Evolutionary conservation across 345 rosid genomes (phyloP).

Genomic region (Syzygium oleosum): DNA sequence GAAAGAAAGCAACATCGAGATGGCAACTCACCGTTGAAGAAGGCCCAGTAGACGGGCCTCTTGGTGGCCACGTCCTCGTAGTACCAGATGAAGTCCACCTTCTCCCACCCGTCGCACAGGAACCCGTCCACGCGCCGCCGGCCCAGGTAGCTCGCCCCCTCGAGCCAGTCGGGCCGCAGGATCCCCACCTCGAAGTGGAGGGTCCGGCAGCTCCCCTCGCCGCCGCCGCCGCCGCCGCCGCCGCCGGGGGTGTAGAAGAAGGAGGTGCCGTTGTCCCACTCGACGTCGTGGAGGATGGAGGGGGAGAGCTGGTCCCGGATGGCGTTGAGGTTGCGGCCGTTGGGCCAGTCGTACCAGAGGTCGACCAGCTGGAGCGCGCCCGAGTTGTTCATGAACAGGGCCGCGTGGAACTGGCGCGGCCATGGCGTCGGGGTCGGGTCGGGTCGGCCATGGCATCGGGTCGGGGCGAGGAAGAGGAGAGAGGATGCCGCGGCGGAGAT

Average conservation of each 20-base stretch:
- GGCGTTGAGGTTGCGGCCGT: conserved; percentile 49
- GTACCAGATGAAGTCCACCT: conserved; percentile 48
- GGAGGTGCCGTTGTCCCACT: conserved; percentile 56
- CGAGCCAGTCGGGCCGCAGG: conserved; percentile 51
- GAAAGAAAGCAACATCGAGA: neutral
- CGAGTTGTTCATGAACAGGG: conserved; percentile 37
- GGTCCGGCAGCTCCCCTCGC: conserved; percentile 8
- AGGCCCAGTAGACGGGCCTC: conserved; percentile 47
- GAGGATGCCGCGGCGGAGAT: neutral
- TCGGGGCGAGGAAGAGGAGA: neutral
- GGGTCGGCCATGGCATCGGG: neutral
- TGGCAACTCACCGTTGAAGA: conserved; percentile 31
- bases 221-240: conserved; percentile 7
- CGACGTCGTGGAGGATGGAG: conserved; percentile 31
- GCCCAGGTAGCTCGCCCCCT: conserved; percentile 48
- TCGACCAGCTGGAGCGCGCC: conserved; percentile 35
- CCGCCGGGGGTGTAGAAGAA: conserved; percentile 31
- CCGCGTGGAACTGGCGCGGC: conserved; percentile 38
- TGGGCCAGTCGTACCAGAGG: conserved; percentile 59
- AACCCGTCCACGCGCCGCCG: conserved; percentile 37
- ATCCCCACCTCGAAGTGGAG: conserved; percentile 40
- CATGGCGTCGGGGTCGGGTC: conserved; percentile 36
- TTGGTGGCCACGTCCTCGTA: conserved; percentile 47
- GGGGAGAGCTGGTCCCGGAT: conserved; percentile 40
- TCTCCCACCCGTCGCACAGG: conserved; percentile 55